A percentile compares a stretch with the other conserved stretches of the same genome.
Conservation (phyloP, 2,329 filamentous ascomycete species). For the Phyllachora maydis region DNA sequence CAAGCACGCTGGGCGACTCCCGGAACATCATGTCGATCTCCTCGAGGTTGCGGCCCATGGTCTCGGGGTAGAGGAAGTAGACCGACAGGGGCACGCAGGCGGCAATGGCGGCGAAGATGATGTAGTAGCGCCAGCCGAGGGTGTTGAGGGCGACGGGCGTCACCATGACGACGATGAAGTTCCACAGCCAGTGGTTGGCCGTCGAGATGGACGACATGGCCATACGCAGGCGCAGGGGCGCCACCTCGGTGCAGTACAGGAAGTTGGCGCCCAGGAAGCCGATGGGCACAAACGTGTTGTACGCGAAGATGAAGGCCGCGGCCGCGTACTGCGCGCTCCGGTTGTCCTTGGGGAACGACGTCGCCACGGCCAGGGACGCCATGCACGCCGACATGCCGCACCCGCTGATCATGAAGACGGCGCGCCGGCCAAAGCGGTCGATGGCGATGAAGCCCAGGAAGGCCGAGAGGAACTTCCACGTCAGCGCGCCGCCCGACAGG, state of each 20-base stretch:
- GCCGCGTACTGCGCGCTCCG: conserved; percentile 25
- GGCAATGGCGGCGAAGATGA: conserved; percentile 24
- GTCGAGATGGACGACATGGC: conserved; percentile 35
- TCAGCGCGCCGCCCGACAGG: conserved; percentile 25
- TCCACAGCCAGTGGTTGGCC: conserved; percentile 30
- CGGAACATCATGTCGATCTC: conserved; percentile 22
- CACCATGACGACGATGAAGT: conserved; percentile 20
- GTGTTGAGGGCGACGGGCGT: conserved; percentile 17
- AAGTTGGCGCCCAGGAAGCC: conserved; percentile 39
- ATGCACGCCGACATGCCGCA: conserved; percentile 32
- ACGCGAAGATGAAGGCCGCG: conserved; percentile 35
- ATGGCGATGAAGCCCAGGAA: conserved; percentile 27
- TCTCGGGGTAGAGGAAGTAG: conserved; percentile 23
- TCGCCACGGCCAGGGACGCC: conserved; percentile 28
- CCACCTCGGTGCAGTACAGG: conserved; percentile 36
- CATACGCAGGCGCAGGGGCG: conserved; percentile 26
- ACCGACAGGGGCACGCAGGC: conserved; percentile 21
- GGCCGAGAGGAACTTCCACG: conserved; percentile 32
- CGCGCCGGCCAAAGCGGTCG: conserved; percentile 25
- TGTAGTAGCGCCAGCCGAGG: conserved; percentile 22
- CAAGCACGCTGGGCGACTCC: conserved; percentile 14
- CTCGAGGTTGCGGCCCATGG: conserved; percentile 26
- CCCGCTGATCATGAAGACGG: conserved; percentile 29
- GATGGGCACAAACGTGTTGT: conserved; percentile 38
- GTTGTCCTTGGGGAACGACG: conserved; percentile 22